Evolutionary conservation across 768 basidiomycete genomes (phyloP), one percentile per base, ranked within the genome.

Genomic region (Pleurotus sapidus): DNA sequence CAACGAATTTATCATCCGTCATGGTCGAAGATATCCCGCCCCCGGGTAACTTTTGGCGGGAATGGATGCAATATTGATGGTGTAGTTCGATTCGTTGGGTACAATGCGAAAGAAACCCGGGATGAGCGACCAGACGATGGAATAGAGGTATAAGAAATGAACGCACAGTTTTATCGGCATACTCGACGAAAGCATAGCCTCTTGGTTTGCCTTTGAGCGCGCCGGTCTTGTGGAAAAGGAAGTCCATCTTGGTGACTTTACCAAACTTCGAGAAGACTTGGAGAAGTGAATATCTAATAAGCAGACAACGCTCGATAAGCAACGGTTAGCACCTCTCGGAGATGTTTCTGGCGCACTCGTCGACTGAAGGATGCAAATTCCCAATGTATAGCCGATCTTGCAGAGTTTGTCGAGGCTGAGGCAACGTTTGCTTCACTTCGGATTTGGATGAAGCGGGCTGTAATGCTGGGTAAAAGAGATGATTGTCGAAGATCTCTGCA

Each of bases 131-230:
- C 47, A 55, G 49, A 57, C 47, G 8, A 9, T 7, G 11, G 3
- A 49, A 48, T 54, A 55, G 42, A 57, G 24, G 47, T 55, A 64
- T 57, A 60, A 6, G 30, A 60, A 23, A 46, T 23, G 18, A 51
- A 87, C 91, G 78, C 73, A 98, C 96, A 74, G 86, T 84, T 73
- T 86, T 79, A 45, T 81, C 81, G 27, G 78, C 78, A 65, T 87
- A 98, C 73, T 98, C 93, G 34, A 99, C 73, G 63, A 98, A 99
- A 0, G 95, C 95, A 70, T 96, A 98, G 4, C 97, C 96, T 9
- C 95, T 79, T 0, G 97, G 95, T 69, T 92, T 97, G 15, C 97
- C 97, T 68, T 88, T 95, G 65, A 87, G 72, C 11, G 86, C 80
- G 0, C 96, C 97, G 0, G 89, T 77, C 72, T 96, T 98, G 79